Evolutionary conservation across 331 rosid genomes (phyloP), one percentile per base, ranked within the genome.

Genomic region (Pyracantha coccinea): DNA sequence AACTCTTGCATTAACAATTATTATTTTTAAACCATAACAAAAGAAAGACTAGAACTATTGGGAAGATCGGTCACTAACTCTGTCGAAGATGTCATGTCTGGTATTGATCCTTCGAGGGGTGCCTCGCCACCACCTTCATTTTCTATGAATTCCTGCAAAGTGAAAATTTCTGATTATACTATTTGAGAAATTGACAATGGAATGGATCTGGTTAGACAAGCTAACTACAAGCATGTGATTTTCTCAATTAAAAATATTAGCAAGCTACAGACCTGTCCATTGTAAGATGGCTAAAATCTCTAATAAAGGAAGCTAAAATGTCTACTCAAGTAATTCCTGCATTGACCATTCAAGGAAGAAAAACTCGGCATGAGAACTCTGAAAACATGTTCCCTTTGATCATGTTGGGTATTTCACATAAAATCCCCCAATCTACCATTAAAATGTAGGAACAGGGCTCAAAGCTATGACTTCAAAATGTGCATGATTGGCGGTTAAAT

Each of bases 81-180:
- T 1, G 99, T 94, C 77, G 99, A 86, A 74, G 99, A 88, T 78
- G 99, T 94, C 99, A 94, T 94, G 78, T 94, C 99, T 17, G 97
- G 96, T 83, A 94, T 94, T 71, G 99, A 92, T 82, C 99, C 99
- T 78, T 94, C 99, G 16, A 94, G 91, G 44, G 99, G 99, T 47
- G 84, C 89, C 84, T 89, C 97, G 4, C 99, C 97, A 65, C 86
- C 92, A 66, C 99, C 96, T 86, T 94, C 97, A 84, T 87, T 90
- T 81, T 82, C 72, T 79, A 94, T 83, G 79, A 94, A 94, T 78
- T 94, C 97, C 99, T 94, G 88, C 69, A 76, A 85, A 54, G 75
- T 12, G 38, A 75, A 66, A 58, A 41, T 24, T 60, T 11, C 41
- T 25, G 27, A 72, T 44, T 27, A 60, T n/a, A 27, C 29, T 21